A percentile compares a stretch with the other conserved stretches of the same genome.
These are phyloP conservation scores for Auriscalpium vulgare DNA, from an alignment of 768 basidiomycete genomes.

Conservation along the genomic window DNA sequence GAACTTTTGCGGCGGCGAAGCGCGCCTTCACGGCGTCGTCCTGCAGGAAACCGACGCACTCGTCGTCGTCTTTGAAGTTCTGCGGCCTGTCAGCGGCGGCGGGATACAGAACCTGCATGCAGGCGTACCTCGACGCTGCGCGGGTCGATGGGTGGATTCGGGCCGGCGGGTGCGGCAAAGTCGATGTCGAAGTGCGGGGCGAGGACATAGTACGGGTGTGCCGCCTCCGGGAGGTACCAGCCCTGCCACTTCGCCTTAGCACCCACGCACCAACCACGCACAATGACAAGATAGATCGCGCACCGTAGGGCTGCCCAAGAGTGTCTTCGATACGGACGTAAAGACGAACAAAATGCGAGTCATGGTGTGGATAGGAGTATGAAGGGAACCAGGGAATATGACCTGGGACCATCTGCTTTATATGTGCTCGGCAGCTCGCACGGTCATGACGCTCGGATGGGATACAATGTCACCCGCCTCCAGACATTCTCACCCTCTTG, in stretches of 20 bases:
- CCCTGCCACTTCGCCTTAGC: conserved; percentile 32
- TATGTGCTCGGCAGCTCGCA: no score
- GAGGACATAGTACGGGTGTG: conserved; percentile 29
- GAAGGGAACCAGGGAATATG: no score
- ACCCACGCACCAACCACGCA: background rate
- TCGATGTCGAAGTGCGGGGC: conserved; percentile 32
- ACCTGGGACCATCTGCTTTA: no score
- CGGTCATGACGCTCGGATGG: no score
- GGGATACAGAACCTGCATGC: background rate
- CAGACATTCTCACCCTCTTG: no score
- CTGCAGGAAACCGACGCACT: conserved; percentile 44
- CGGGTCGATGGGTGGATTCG: conserved; percentile 65
- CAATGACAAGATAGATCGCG: background rate
- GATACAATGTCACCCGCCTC: no score
- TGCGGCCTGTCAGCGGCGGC: conserved; percentile 16
- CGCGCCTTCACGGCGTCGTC: conserved; percentile 46
- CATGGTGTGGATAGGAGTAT: background rate
- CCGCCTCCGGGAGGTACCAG: conserved; percentile 66
- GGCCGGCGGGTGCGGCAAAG: conserved; percentile 38
- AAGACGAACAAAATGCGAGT: background rate
- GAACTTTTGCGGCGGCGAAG: conserved; percentile 46
- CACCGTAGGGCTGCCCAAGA: background rate
- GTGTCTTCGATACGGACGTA: background rate
- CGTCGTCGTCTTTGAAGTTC: conserved; percentile 47
- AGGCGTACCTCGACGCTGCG: conserved; percentile 39